Evolutionary conservation across 202 grass and related monocot genomes (phyloP).

Genomic region (Elaeis oleifera): DNA sequence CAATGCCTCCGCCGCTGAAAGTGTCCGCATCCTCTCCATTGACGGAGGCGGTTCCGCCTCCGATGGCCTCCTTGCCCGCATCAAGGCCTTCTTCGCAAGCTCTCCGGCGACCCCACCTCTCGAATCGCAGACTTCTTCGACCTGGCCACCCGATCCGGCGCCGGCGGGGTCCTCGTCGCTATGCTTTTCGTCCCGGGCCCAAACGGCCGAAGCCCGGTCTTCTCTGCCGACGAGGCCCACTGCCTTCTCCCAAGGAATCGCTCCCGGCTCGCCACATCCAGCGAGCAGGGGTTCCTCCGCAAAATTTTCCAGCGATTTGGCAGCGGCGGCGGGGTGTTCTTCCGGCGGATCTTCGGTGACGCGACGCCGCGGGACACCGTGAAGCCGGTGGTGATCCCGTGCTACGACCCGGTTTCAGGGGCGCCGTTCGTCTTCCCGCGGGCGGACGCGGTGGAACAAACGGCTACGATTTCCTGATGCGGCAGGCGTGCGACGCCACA

Average conservation of each 20-base stretch:
- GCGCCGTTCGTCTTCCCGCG: constrained; percentile 87
- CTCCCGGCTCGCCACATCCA: constrained; percentile 18
- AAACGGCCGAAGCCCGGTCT: not conserved
- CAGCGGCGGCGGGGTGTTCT: not conserved
- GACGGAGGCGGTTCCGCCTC: constrained; percentile 28
- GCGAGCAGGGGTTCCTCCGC: not conserved
- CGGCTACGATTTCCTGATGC: constrained; percentile 76
- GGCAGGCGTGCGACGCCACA: constrained; percentile 56
- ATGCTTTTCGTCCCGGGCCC: constrained; percentile 45
- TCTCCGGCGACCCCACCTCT: constrained; percentile 36
- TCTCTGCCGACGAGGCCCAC: constrained; percentile 44
- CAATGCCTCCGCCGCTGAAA: constrained; percentile 1
- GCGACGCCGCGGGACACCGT: constrained; percentile 47
- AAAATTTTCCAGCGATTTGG: constrained; percentile 27
- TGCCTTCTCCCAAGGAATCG: constrained; percentile 35
- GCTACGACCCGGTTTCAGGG: constrained; percentile 52
- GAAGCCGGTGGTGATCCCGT: constrained; percentile 80
- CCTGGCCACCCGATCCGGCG: constrained; percentile 53
- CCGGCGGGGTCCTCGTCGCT: constrained; percentile 45
- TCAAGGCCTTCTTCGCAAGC: constrained; percentile 49
- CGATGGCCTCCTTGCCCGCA: constrained; percentile 32
- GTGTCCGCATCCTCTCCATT: constrained; percentile 67
- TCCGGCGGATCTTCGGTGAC: constrained; percentile 48
- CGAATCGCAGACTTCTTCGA: constrained; percentile 63
- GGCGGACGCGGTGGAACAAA: constrained; percentile 81